Evolutionary conservation across 2,329 filamentous ascomycete species (phyloP), one percentile per base, ranked within the genome.

Genomic region (Dactylonectria macrodidyma): DNA sequence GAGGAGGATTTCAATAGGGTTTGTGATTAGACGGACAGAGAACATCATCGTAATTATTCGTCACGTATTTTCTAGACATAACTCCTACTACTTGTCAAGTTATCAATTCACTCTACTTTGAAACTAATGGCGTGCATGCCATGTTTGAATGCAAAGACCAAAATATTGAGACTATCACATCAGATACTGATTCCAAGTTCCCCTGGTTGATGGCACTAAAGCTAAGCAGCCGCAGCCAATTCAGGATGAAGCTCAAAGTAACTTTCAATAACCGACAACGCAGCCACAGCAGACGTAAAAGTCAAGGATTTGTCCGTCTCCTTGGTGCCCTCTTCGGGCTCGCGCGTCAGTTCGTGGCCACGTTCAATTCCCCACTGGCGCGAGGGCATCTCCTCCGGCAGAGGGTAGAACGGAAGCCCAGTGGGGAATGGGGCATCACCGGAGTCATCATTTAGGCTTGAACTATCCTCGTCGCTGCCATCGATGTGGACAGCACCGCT

Each of bases 351-450:
- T 2, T 33, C 3, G 2, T 16, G 19, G 0, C 16, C 38, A 9
- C 51, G 44, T 11, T 54, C 8, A 26, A 46, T 34, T 9, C 33
- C 7, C 2, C 5, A 24, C 6, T 67, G 65, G 10, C 44, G 50
- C 24, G 50, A 8, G 4, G 65, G 65, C 59, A 67, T 63, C 33
- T 67, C 59, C 8, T 67, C 59, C 3, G 65, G 65, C 36, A 67
- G 19, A n/a, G 65, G 65, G n/a, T 46, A 59, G 54, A 67, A 63
- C 2, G 65, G 65, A 16, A 56, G 46, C 24, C 59, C 65, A 16
- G 59, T 24, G 1, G 65, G 59, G 12, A 67, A 22, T 1, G 19
- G 8, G 8, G 16, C 36, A 9, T 14, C 12, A 1, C 19, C 51
- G 0, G 46, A 46, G 24, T 14, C 5, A 4, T 26, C 3, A 26